Base-by-base conservation (phyloP, 2,329 filamentous ascomycete genomes). In the Stagonosporopsis cucurbitacearum region DNA sequence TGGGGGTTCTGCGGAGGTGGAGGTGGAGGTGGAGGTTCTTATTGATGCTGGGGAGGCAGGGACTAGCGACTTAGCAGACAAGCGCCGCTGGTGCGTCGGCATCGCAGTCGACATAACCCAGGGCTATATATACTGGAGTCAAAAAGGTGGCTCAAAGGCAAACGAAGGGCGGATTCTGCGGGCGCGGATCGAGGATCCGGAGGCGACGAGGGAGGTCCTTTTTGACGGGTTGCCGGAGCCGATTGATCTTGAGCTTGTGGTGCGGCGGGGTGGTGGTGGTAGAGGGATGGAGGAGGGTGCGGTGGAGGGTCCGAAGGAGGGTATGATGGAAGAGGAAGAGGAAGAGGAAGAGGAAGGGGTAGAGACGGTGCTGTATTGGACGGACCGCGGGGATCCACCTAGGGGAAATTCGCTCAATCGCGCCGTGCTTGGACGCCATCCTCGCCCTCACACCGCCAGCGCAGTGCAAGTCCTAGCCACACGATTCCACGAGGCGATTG, bases 311-410 rank as follows among this genome's bases (percentile, higher is more conserved):
- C n/a, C n/a, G n/a, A n/a, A n/a, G n/a, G n/a, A n/a, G n/a, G n/a
- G n/a, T n/a, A n/a, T n/a, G n/a, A n/a, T n/a, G n/a, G n/a, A n/a
- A n/a, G n/a, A n/a, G n/a, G n/a, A n/a, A n/a, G n/a, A n/a, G n/a
- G n/a, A n/a, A n/a, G n/a, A n/a, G n/a, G n/a, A n/a, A n/a, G n/a
- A n/a, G n/a, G n/a, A n/a, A 86, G 15, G 76, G 78, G 13, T 70
- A 75, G 0, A 65, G 65, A 2, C 65, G 76, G 74, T 68, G 2
- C 71, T 88, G 30, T 87, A 84, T 69, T 87, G 85, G 85, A 86
- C 85, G 0, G 85, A 87, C 59, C 76, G 85, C 0, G 86, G 85
- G 3, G 85, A 87, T 58, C 69, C 81, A 1, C 84, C 84, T 0
- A 63, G 70, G 5, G 85, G 85, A 0, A 86, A 84, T 64, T 79